Evolutionary conservation across 2,329 filamentous ascomycete species (phyloP), one percentile per base, ranked within the genome.

Genomic region (Juglanconis oblonga): DNA sequence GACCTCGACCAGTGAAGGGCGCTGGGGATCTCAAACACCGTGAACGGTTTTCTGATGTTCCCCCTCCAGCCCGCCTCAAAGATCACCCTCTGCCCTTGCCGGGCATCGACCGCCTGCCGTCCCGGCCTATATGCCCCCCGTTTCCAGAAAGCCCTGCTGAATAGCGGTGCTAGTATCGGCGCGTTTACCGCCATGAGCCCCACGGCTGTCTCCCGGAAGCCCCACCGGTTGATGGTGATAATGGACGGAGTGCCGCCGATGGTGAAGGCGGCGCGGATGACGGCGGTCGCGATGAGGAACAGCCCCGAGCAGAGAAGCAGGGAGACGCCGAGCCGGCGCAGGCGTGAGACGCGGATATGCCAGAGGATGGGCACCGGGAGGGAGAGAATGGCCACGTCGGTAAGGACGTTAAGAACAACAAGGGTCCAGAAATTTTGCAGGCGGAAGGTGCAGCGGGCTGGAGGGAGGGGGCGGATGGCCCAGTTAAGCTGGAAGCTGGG

Each of bases 221-320:
- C 65, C 65, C 65, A 66, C 13, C 59, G 55, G 42, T 66, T 66
- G 56, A 70, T 69, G 42, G 64, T 69, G 56, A 70, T 69, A 6
- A 68, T 60, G 8, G 67, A 67, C 1, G 67, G 66, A 1, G 62
- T 40, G 0, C 65, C 65, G 2, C 50, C 44, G 10, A 70, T 62
- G 0, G 69, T 70, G 4, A 64, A 55, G 2, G 62, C 49, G 0
- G 67, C 68, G 1, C 68, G 64, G 3, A 69, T 57, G 14, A 70
- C 52, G 0, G 68, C 69, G 1, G 68, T 68, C 3, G 64, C 65
- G 17, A 70, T 69, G 38, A 70, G 57, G 53, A 70, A 70, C 4
- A 70, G 17, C 8, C 66, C 68, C 1, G 67, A 70, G 5, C 64
- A 69, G 2, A 70, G 58, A 4, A 70, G 59, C 1, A 70, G 40